These are phyloP conservation scores for Mortierella sp. DNA, from an alignment of 371 early-diverging fungal genomes.

Conservation along the genomic window DNA sequence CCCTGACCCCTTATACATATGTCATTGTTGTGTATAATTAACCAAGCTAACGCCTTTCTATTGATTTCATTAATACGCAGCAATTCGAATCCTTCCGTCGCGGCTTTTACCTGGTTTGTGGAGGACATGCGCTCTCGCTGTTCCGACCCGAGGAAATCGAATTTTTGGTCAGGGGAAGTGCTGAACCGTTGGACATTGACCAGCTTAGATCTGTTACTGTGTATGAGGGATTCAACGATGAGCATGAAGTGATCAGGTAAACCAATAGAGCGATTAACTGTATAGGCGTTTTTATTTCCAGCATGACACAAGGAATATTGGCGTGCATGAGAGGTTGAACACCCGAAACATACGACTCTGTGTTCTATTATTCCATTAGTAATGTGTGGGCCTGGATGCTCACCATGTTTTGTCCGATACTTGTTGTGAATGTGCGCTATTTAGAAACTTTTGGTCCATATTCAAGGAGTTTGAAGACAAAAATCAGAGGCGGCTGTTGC, in stretches of 20 bases:
- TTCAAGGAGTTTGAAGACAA: conserved; percentile 76
- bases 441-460: conserved; percentile 90
- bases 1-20: background rate
- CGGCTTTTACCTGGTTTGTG: conserved; percentile 94
- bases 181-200: conserved; percentile 84
- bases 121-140: conserved; percentile 90
- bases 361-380: background rate
- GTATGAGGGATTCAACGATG: conserved; percentile 80
- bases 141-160: conserved; percentile 98
- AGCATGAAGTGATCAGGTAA: conserved; percentile 69
- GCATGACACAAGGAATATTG: conserved; percentile 11
- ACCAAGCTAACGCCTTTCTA: background rate
- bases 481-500: conserved; percentile 85
- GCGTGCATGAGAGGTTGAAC: conserved; percentile 3
- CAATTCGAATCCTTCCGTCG: conserved; percentile 93
- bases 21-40: background rate
- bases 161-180: conserved; percentile 93
- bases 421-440: conserved; percentile 21
- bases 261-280: conserved; percentile 4
- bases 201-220: conserved; percentile 84
- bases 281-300: background rate
- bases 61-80: conserved; percentile 56
- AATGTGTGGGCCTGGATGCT: background rate
- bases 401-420: background rate
- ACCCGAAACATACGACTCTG: background rate